These are phyloP conservation scores for Carallia brachiata DNA, from an alignment of 345 rosid species.

Conservation along the genomic window DNA sequence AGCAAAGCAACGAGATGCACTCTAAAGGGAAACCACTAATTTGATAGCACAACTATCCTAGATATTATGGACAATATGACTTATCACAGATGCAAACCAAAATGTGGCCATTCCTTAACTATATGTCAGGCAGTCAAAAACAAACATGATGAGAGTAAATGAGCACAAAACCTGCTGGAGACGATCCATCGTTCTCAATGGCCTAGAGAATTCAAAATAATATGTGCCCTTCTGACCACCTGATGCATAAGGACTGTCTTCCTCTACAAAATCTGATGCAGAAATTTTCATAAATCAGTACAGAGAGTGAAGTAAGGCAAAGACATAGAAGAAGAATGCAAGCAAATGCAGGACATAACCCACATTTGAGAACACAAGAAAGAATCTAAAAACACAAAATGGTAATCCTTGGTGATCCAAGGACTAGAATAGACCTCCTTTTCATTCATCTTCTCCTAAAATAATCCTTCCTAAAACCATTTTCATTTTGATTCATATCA, in stretches of 20 bases:
- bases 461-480: not conserved
- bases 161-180: constrained; percentile 73
- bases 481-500: not conserved
- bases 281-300: not conserved
- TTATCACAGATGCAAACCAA: not conserved
- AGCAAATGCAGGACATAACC: not conserved
- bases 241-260: constrained; percentile 79
- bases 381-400: not conserved
- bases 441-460: too few relatives aligned
- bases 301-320: constrained; percentile 2
- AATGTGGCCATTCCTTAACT: not conserved
- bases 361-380: not conserved
- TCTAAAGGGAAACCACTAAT: not conserved
- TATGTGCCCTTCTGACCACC: constrained; percentile 74
- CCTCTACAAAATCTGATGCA: constrained; percentile 70
- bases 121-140: constrained; percentile 15
- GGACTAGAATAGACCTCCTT: too few relatives aligned
- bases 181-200: constrained; percentile 86
- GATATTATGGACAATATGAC: not conserved
- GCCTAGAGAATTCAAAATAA: constrained; percentile 84
- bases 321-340: not conserved
- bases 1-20: not conserved
- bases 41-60: not conserved
- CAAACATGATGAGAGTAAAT: constrained; percentile 7
- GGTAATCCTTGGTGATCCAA: too few relatives aligned